Base-by-base conservation (phyloP, 371 early-diverging fungal genomes). In the Gilbertella persicaria region DNA sequence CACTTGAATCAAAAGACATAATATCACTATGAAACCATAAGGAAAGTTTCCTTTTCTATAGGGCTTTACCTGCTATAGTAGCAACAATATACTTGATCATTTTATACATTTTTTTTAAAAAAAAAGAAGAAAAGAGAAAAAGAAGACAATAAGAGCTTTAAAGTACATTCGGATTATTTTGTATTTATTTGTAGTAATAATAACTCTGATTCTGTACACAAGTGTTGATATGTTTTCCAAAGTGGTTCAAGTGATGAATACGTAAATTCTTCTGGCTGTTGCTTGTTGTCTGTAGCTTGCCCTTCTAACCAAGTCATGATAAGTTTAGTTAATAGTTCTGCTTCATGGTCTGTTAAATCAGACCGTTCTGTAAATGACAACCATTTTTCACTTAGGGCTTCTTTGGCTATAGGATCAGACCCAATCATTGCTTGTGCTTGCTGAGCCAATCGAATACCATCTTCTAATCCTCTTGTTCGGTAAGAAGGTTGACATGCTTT, bases 271-370 rank as follows among this genome's bases (percentile, higher is more conserved):
- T 33, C 26, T 45, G 30, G 21, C 52, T 47, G 12, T 23, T 20
- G 26, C 21, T 26, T 1, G 35, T 19, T n/a, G 23, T 23, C 19
- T 14, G 20, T 30, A 21, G 51, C 57, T 52, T 69, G 66, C 13
- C 67, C 69, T 41, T 78, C 75, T 6, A 78, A 38, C 29, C 62
- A 73, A 2, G 56, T 60, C 69, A 73, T 69, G 9, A 78, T 57
- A 10, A 78, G 36, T 7, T 49, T 50, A 47, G 73, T 75, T 10
- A 78, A 50, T 10, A 74, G 35, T 2, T 68, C 56, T 2, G 53
- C 62, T 36, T 78, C 69, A n/a, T 25, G 17, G 1, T 52, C 54
- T 14, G 62, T 56, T 3, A 78, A 49, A 12, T 45, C 38, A 5
- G 39, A 36, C 16, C 60, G 40, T 20, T 73, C 77, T n/a, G 69